phyloP scores from a whole-genome alignment of 495 filamentous ascomycete genomes.

The Pyrenopolyporus hunteri region DNA sequence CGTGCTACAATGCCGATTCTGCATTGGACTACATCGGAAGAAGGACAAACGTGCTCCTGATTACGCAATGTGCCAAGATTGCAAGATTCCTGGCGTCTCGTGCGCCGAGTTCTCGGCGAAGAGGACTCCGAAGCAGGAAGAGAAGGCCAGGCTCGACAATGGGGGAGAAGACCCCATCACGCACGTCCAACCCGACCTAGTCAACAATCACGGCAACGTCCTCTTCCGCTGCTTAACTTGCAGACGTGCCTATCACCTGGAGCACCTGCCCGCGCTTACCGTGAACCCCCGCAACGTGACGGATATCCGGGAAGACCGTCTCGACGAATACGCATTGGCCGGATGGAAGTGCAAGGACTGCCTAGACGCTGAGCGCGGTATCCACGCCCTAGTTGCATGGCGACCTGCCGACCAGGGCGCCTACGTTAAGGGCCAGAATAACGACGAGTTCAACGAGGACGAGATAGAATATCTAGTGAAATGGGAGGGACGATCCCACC shows the following conservation, averaged over 20 bases:
- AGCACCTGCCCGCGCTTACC: slow-evolving; percentile 69
- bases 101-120: slow-evolving; percentile 71
- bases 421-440: slow-evolving; percentile 53
- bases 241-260: slow-evolving; percentile 79
- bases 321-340: slow-evolving; percentile 61
- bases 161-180: slow-evolving; percentile 77
- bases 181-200: slow-evolving; percentile 59
- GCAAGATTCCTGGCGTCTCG: slow-evolving; percentile 64
- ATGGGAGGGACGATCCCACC: slow-evolving; percentile 80
- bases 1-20: slow-evolving; percentile 88
- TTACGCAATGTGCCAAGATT: slow-evolving; percentile 71
- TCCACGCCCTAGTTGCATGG: slow-evolving; percentile 84
- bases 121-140: slow-evolving; percentile 78
- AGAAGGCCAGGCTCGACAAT: slow-evolving; percentile 78
- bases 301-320: slow-evolving; percentile 46
- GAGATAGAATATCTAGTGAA: slow-evolving; percentile 90
- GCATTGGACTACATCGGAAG: slow-evolving; percentile 67
- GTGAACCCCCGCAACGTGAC: slow-evolving; percentile 45
- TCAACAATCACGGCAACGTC: slow-evolving; percentile 78
- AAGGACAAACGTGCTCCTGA: slow-evolving; percentile 74
- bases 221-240: slow-evolving; percentile 84
- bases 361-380: slow-evolving; percentile 59
- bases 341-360: slow-evolving; percentile 83
- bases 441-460: slow-evolving; percentile 63
- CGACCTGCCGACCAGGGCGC: slow-evolving; percentile 63